Conservation (phyloP, 768 basidiomycete species). For the Phaffia australis region DNA sequence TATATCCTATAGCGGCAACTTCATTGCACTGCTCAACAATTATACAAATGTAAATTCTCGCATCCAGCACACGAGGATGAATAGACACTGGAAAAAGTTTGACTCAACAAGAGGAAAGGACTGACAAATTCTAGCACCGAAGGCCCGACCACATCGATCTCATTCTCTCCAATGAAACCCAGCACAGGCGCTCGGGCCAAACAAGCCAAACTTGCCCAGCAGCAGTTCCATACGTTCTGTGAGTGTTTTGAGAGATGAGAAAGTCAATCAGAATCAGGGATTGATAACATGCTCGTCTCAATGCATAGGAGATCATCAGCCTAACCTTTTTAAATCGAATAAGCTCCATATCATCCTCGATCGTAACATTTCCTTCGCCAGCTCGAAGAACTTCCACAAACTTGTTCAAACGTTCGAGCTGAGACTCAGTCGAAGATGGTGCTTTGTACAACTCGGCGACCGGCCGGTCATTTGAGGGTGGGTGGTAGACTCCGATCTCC, state of each 20-base stretch:
- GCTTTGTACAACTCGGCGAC: constrained; percentile 3
- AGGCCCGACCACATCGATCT: constrained; percentile 20
- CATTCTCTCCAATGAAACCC: constrained; percentile 6
- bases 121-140: constrained; percentile 21
- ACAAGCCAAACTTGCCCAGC: constrained; percentile 19
- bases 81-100: background rate
- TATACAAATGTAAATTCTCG: background rate
- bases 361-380: constrained; percentile 13
- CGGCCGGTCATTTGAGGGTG: constrained; percentile 11
- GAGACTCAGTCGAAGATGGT: constrained; percentile 1
- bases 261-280: background rate
- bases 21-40: constrained; percentile 12
- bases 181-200: constrained; percentile 17
- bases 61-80: background rate
- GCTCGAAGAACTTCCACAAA: constrained; percentile 20
- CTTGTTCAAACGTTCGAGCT: constrained; percentile 1
- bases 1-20: constrained; percentile 10
- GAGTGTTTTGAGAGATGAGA: background rate
- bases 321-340: constrained; percentile 24
- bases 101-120: background rate
- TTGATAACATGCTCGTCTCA: background rate
- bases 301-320: constrained; percentile 9
- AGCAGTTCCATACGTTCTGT: constrained; percentile 17
- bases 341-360: constrained; percentile 25
- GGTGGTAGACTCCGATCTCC: constrained; percentile 24